Conservation (phyloP, 768 basidiomycete genomes). For the Xanthoconium purpureum region DNA sequence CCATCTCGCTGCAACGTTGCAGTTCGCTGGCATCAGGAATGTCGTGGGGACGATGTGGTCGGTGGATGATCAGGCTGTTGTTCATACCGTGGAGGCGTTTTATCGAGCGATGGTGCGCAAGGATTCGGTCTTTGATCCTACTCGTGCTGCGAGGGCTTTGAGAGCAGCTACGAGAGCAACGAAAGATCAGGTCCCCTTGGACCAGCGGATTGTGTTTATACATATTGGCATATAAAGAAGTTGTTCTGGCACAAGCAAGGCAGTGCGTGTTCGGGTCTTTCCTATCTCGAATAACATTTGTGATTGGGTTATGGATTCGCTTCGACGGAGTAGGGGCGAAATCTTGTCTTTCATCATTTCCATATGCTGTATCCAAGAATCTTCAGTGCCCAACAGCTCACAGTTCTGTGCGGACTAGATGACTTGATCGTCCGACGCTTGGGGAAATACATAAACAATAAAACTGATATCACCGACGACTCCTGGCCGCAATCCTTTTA, state of each 20-base stretch:
- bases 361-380: too few species aligned
- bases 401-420: neutral
- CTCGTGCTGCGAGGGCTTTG: conserved; percentile 16
- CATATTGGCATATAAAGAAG: conserved; percentile 16
- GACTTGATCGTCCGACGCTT: neutral
- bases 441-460: conserved; percentile 3
- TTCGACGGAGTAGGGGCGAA: neutral
- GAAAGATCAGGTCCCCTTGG: conserved; percentile 14
- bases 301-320: neutral
- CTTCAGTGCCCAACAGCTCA: neutral
- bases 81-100: conserved; percentile 15
- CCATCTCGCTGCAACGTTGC: conserved; percentile 32
- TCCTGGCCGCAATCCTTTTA: conserved; percentile 46
- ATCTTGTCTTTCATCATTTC: too few species aligned
- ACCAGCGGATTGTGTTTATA: conserved; percentile 23
- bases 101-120: conserved; percentile 17
- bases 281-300: neutral
- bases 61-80: conserved; percentile 22
- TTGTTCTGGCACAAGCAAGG: neutral
- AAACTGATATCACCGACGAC: conserved; percentile 24
- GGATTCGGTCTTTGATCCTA: conserved; percentile 15
- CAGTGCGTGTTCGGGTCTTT: neutral
- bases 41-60: conserved; percentile 34
- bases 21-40: conserved; percentile 26
- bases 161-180: conserved; percentile 9